These are phyloP conservation scores for Puya raimondii DNA, from an alignment of 176 grass and related monocot genomes.

Conservation along the genomic window DNA sequence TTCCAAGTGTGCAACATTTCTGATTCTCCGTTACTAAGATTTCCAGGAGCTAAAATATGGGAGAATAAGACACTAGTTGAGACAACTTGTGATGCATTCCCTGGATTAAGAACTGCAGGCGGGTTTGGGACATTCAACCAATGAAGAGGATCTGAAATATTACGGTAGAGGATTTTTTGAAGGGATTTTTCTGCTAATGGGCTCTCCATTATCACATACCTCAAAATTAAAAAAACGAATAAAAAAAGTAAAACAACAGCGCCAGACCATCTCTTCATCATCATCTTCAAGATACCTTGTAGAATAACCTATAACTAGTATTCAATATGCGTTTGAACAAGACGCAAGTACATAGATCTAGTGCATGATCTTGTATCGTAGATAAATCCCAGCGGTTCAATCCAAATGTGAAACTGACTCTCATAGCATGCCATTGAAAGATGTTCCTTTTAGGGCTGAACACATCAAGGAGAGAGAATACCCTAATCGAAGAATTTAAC, in stretches of 20 bases:
- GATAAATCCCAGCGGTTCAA: not conserved
- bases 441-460: not conserved
- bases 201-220: constrained; percentile 75
- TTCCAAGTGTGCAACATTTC: constrained; percentile 61
- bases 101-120: constrained; percentile 49
- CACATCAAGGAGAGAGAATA: not conserved
- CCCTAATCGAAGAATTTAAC: not conserved
- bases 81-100: constrained; percentile 45
- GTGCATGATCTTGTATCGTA: not conserved
- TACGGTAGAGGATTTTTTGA: constrained; percentile 60
- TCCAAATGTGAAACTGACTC: not conserved
- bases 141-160: constrained; percentile 44
- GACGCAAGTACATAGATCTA: not conserved
- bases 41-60: constrained; percentile 51
- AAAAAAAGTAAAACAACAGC: constrained; percentile 44
- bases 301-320: not conserved
- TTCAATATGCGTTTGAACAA: not conserved
- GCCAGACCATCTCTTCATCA: constrained; percentile 99
- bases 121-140: constrained; percentile 61
- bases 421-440: not conserved
- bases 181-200: constrained; percentile 66
- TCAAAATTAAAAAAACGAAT: constrained; percentile 62
- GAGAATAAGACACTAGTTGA: constrained; percentile 45
- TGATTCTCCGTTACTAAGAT: constrained; percentile 56
- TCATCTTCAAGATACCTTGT: constrained; percentile 19